Evolutionary conservation across 208 protist genomes (phyloP), one percentile per base, ranked within the genome.

Genomic region (Wallacemonas collosoma): DNA sequence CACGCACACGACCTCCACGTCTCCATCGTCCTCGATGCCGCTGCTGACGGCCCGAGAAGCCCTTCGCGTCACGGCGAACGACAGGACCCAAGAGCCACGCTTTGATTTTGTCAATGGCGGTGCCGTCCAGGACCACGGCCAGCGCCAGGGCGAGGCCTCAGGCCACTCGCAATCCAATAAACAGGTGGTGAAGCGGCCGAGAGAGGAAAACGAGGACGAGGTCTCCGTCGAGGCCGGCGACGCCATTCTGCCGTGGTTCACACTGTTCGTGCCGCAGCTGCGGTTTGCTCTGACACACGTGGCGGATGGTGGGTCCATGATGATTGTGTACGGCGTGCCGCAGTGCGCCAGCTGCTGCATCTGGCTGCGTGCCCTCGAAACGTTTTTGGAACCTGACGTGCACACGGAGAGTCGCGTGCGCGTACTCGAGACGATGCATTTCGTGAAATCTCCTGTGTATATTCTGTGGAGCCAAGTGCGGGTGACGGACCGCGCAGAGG

Each of bases 61-160:
- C 68, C 76, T 66, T 60, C 57, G 40, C 67, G 63, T 14, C 60
- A 50, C 50, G 41, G 38, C 53, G 64, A 48, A 17, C 58, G 43
- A 4, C 14, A 9, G 7, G 9, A 11, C 17, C 17, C 36, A 69
- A 4, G 8, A 8, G 14, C 6, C 35, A 47, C 51, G 51, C 36
- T 94, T 90, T 58, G 68, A 79, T 66, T 94, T 94, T 61, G 86
- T 94, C 26, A 94, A 94, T 73, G 80, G 85, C 40, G 89, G 89
- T n/a, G 89, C 89, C 1, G 89, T 94, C 53, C 83, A 86, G 53
- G 89, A 94, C 51, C 77, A 94, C 67, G 89, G 89, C 1, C 89
- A 94, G 71, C 89, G 89, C 7, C 73, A 73, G 17, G 56, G 48
- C 44, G 15, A 7, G 43, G 45, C n/a, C 41, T 15, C 26, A 26